phyloP scores from a whole-genome alignment of 1,139 yeast genomes.

The Protomyces arabidopsidicola region DNA sequence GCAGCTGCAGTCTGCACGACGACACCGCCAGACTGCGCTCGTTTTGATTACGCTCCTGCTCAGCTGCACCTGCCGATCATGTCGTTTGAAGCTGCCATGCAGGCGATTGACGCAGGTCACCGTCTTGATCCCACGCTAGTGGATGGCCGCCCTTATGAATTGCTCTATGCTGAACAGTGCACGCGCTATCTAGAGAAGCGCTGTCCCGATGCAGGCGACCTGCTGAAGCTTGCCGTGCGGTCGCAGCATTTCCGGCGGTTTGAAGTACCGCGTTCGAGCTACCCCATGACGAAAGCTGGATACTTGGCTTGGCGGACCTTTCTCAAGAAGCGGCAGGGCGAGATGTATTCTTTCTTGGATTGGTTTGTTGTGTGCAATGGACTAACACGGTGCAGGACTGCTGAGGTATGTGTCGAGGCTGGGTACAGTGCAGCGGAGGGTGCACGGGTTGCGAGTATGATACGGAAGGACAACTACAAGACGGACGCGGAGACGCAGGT shows the following conservation, averaged over 20 bases:
- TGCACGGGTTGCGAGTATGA: constrained; percentile 1
- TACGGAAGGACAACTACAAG: constrained; percentile 11
- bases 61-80: neutral
- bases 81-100: constrained; percentile 13
- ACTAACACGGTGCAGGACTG: neutral
- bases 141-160: constrained; percentile 16
- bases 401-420: neutral
- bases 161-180: constrained; percentile 12
- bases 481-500: constrained; percentile 8
- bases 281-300: constrained; percentile 21
- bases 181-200: constrained; percentile 3
- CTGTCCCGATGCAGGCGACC: constrained; percentile 6
- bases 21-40: too few species aligned
- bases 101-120: constrained; percentile 18
- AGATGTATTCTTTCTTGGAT: neutral
- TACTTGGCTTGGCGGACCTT: constrained; percentile 21
- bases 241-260: constrained; percentile 23
- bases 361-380: neutral
- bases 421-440: constrained; percentile 2
- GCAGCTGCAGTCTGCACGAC: too few species aligned
- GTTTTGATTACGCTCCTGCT: too few species aligned
- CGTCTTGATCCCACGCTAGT: constrained; percentile 3
- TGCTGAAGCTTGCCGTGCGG: constrained; percentile 16
- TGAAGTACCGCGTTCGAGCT: constrained; percentile 14
- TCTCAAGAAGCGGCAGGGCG: constrained; percentile 16